Evolutionary conservation across 2,329 filamentous ascomycete species (phyloP), one percentile per base, ranked within the genome.

Genomic region (Ampelomyces quisqualis): DNA sequence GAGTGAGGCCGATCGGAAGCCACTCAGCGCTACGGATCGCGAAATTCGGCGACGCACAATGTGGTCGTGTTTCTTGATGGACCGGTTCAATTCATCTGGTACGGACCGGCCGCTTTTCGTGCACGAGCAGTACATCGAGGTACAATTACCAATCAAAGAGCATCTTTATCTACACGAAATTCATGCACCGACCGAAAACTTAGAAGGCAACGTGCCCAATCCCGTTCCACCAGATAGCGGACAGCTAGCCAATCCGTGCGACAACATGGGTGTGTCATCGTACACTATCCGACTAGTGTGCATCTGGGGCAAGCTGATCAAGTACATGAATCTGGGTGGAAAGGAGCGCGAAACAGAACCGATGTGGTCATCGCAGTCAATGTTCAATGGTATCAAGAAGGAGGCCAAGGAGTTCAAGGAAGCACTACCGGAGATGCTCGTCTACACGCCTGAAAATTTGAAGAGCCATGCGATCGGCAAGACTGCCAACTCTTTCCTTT

Each of bases 21-120:
- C 85, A 48, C 77, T 93, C 37, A 95, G 89, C 62, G 93, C 93
- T 55, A 89, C 90, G 11, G 93, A 97, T 65, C 85, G 89, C 19
- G 93, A 98, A 66, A 96, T 97, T 38, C 80, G 93, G 45, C 77
- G 93, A 53, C 81, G 93, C 41, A 93, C 90, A 2, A 97, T 98
- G 91, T 98, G 93, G 93, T 88, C 90, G 9, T 97, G 91, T 64
- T 95, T 95, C 60, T 70, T 96, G 41, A 96, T 97, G 90, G 93
- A 98, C 65, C 83, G 91, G 0, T 96, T 96, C 74, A 96, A 94
- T 69, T 96, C 91, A 0, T 96, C 90, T 1, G 91, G 93, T 2
- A 94, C 89, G 2, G 90, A 96, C 58, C 80, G 91, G 24, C 93
- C 93, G 14, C 88, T 89, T 38, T 95, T 96, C 55, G 85, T 95